Percentiles rank a stretch among this genome's conserved stretches.
Evolutionary conservation across 176 grass and related monocot species (phyloP).

Genomic region (Aegilops speltoides): DNA sequence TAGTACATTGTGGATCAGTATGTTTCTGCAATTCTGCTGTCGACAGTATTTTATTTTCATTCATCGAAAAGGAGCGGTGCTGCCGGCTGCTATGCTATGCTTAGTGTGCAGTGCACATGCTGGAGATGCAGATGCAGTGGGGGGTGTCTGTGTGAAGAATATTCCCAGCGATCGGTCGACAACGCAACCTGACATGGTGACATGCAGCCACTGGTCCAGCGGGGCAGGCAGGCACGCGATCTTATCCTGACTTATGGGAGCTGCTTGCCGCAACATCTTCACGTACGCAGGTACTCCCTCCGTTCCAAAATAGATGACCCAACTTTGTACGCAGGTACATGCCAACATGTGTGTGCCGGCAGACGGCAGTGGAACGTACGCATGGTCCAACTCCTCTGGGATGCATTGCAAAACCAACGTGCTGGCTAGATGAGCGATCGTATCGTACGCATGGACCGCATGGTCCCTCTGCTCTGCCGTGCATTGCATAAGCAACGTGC

Average conservation of each 20-base stretch:
- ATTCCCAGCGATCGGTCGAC: background rate
- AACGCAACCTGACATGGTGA: background rate
- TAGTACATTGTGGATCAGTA: background rate
- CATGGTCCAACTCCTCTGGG: background rate
- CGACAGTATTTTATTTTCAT: background rate
- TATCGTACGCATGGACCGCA: no score
- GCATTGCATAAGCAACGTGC: no score
- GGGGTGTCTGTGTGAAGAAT: background rate
- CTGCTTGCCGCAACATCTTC: background rate
- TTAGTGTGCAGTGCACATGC: background rate
- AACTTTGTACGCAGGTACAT: background rate
- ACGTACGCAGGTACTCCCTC: background rate
- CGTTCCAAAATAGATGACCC: no score
- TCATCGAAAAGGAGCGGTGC: background rate
- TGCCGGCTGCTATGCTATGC: no score
- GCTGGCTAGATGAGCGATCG: background rate
- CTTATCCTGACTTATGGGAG: slow-evolving; percentile 3
- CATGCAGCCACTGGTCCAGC: background rate
- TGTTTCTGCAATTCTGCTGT: background rate
- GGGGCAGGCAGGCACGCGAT: background rate
- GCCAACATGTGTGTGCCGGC: background rate
- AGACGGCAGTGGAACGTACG: background rate
- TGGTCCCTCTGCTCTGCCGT: no score
- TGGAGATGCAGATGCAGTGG: background rate
- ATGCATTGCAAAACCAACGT: background rate